Evolutionary conservation across 2,329 filamentous ascomycete genomes (phyloP).

Genomic region (Hirsutella thompsonii): DNA sequence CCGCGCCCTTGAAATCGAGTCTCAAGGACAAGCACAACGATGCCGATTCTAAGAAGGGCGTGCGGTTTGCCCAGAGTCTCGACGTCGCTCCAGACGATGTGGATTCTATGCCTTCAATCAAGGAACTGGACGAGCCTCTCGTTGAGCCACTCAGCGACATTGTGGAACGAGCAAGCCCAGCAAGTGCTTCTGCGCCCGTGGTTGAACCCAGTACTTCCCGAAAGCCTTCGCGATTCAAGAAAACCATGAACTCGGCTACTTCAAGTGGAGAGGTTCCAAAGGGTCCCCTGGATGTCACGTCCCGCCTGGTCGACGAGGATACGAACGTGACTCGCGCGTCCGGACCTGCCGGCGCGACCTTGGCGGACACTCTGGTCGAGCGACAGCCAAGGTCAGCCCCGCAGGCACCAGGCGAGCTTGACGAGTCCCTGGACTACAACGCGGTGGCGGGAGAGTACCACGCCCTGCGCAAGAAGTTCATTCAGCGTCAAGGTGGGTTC

Average conservation of each 20-base stretch:
- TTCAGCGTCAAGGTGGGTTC: constrained; percentile 75
- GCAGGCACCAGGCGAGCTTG: constrained; percentile 49
- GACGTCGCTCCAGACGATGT: constrained; percentile 47
- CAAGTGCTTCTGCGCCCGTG: constrained; percentile 11
- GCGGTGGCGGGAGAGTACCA: constrained; percentile 78
- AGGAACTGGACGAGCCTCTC: constrained; percentile 15
- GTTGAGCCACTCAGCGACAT: constrained; percentile 40
- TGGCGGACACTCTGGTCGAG: constrained; percentile 49
- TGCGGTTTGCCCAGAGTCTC: constrained; percentile 65
- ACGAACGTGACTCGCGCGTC: constrained; percentile 27
- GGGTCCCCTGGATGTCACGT: constrained; percentile 30
- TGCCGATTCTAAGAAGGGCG: constrained; percentile 46
- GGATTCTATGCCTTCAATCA: constrained; percentile 6
- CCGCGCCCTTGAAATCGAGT: constrained; percentile 17
- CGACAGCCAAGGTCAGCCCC: constrained; percentile 24
- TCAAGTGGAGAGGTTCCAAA: constrained; percentile 15
- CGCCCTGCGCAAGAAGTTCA: constrained; percentile 67
- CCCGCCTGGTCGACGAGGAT: constrained; percentile 24
- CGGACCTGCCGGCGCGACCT: constrained; percentile 35
- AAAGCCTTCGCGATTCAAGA: constrained; percentile 40
- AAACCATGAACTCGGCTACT: constrained; percentile 15
- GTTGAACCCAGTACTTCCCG: constrained; percentile 18
- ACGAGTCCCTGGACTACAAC: constrained; percentile 55
- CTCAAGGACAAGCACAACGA: constrained; percentile 16
- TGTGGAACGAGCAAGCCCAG: constrained; percentile 28